Evolutionary conservation across 768 basidiomycete genomes (phyloP).

Genomic region (Psilocybe azurescens): DNA sequence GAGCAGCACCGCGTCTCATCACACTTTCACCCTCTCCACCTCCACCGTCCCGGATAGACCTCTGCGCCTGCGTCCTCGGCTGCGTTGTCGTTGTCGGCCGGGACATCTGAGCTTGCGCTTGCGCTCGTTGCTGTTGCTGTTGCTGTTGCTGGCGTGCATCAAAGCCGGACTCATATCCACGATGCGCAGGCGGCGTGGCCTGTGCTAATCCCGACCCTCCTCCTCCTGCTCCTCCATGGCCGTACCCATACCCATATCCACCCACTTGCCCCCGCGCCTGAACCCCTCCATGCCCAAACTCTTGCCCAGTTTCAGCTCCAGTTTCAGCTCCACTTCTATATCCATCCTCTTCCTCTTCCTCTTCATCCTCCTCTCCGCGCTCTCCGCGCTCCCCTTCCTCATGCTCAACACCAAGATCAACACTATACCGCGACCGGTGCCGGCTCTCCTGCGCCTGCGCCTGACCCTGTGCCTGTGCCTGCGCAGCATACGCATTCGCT

Average conservation of each 20-base stretch:
- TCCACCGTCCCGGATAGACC: not conserved
- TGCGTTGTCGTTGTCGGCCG: too few relatives aligned
- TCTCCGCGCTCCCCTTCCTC: not conserved
- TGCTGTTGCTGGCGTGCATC: too few relatives aligned
- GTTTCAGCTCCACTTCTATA: not conserved
- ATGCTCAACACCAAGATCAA: not conserved
- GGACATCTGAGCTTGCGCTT: too few relatives aligned
- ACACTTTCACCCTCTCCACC: not conserved
- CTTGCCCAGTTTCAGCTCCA: too few relatives aligned
- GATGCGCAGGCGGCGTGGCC: too few relatives aligned
- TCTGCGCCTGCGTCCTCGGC: too few relatives aligned
- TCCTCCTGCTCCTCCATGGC: not conserved
- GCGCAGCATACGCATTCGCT: too few relatives aligned
- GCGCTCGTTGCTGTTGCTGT: too few relatives aligned
- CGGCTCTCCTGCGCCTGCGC: not conserved
- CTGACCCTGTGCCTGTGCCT: not conserved
- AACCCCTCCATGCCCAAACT: too few relatives aligned
- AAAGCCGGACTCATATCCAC: too few relatives aligned
- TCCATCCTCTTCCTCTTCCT: not conserved
- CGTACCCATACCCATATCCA: conserved; percentile 13
- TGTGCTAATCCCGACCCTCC: too few relatives aligned
- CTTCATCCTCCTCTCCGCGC: too few relatives aligned
- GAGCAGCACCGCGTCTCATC: not conserved
- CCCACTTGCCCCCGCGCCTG: not conserved
- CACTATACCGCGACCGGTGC: not conserved